Evolutionary conservation across 345 rosid species (phyloP).

Genomic region (Syzygium aromaticum): DNA sequence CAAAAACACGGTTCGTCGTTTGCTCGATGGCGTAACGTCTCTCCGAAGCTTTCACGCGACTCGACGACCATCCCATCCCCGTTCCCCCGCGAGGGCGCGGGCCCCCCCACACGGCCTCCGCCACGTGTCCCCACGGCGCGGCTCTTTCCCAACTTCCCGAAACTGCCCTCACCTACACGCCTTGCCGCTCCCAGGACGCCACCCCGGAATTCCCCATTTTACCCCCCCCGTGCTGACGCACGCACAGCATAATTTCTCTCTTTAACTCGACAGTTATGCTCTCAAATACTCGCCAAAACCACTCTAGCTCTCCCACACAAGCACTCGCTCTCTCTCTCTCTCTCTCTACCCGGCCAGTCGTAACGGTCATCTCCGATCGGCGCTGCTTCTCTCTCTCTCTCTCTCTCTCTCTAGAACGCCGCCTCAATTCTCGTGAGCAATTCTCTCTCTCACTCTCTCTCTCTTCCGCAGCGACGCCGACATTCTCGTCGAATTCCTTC

Average conservation of each 20-base stretch:
- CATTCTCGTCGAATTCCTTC: not conserved
- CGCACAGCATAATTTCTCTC: not conserved
- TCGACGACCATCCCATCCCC: conserved; percentile 2
- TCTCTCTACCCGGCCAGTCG: conserved; percentile 15
- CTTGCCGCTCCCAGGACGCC: not conserved
- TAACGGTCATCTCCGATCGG: conserved; percentile 40
- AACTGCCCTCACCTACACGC: not conserved
- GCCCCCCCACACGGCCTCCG: not conserved
- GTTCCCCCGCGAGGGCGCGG: not conserved
- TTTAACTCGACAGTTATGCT: conserved; percentile 38
- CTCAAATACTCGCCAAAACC: conserved; percentile 30
- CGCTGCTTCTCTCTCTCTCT: not conserved
- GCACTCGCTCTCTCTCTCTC: not conserved
- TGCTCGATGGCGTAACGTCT: conserved; percentile 45
- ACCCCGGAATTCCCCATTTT: not conserved
- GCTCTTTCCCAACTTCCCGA: not conserved
- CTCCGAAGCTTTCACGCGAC: conserved; percentile 29
- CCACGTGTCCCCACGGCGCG: not conserved
- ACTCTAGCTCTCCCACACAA: conserved; percentile 3
- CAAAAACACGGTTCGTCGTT: not conserved
- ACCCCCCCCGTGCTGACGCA: not conserved
- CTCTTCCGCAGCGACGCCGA: not conserved
- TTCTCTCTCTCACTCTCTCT: not conserved
- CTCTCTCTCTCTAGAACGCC: not conserved
- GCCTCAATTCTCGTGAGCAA: not conserved